Evolutionary conservation across 2,329 filamentous ascomycete species (phyloP), one percentile per base, ranked within the genome.

Genomic region (Paracoccidioides brasiliensis): DNA sequence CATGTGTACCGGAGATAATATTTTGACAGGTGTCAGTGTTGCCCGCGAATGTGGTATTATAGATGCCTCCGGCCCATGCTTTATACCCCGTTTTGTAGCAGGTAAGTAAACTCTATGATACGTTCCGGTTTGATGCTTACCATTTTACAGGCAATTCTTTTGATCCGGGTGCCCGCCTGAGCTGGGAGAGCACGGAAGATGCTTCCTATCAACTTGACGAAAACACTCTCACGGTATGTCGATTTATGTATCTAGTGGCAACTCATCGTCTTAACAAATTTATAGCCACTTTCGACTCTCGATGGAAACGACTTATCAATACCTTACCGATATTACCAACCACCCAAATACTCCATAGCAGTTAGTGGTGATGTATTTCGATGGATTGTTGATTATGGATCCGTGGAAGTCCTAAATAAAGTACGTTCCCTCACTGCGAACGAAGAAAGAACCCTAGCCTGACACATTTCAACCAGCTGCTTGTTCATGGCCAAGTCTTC

Each of bases 151-250:
- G 88, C n/a, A 78, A 90, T 68, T 80, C 79, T 5, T 81, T 83
- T 55, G 86, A 90, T 61, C 81, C 86, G 0, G 80, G 86, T 53
- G 84, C 88, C 33, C 82, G 79, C 55, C 74, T 98, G 5, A 78
- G 78, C 40, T 98, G 93, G 94, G 90, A 97, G 69, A 95, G 88
- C 65, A 90, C 96, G n/a, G 90, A 97, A 67, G 87, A 96, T 64
- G 80, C 79, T 5, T 78, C 83, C 30, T 88, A 86, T 66, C 81
- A 81, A 57, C 78, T 98, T 15, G 88, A 97, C 64, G 81, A 85
- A 54, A 79, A 83, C 56, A 95, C 86, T 0, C 33, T 56, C 10
- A 33, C 32, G 22, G 42, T 33, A 57, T 38, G 28, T 42, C 40
- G 14, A 28, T 14, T 15, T 35, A 32, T 50, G 9, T 10, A 5